Base-by-base conservation (phyloP, 345 rosid species). In the Arabidopsis suecica region DNA sequence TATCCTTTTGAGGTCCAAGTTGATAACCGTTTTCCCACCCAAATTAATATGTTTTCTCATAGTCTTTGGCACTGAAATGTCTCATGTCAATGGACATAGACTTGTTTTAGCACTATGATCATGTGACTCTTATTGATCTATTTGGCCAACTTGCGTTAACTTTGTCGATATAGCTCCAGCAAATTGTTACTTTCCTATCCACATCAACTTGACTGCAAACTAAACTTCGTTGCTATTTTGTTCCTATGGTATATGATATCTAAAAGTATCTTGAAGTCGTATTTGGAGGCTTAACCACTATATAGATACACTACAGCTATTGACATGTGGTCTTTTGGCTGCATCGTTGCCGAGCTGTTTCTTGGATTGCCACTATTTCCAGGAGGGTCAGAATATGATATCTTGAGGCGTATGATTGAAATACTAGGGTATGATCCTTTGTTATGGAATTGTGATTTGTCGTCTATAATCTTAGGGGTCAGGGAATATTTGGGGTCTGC, bases 291-390 rank as follows among this genome's bases (percentile, higher is more conserved):
- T 86, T 92, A 81, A 88, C 82, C 50, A 63, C 63, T 77, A 60
- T 82, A 36, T 68, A 96, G 99, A 93, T 96, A 96, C 83, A 87
- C 97, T 36, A 93, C 98, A 7, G 90, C 93, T 77, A 93, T 93
- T 65, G 99, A 95, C 82, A 95, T 95, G 99, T 95, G 98, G 99
- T 95, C 99, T 80, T 88, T 92, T 72, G 99, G 99, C 49, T 95
- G 99, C 88, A 90, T 95, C 77, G 99, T 95, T 3, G 99, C 99
- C n/a, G 99, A 95, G 79, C 82, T 95, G 71, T 95, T 90, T 84
- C 89, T 95, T 69, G 99, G 99, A 72, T 81, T 93, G 84, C 99
- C 99, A 6, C 84, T 95, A 48, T 95, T 95, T 80, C 98, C 99
- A 49, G 99, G 99, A 82, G 97, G 94, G 75, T 95, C 99, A 75